phyloP scores from a whole-genome alignment of 805 yeast species.

The Candida parachauliodes region DNA sequence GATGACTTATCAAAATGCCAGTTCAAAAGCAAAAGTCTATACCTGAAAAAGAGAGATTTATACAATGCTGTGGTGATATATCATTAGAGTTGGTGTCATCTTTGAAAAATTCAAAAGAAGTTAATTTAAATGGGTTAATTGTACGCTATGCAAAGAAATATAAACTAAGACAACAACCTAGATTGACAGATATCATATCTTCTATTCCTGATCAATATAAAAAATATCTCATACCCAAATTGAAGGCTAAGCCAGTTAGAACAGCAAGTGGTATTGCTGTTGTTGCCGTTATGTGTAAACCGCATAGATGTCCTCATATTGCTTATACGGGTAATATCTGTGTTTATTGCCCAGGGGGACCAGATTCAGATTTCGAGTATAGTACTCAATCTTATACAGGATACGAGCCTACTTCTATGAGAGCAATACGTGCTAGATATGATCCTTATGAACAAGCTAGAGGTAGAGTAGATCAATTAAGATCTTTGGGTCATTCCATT shows the following conservation, averaged over 20 bases:
- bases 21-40: constrained; percentile 34
- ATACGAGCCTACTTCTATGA: constrained; percentile 97
- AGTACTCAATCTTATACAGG: constrained; percentile 98
- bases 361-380: constrained; percentile 96
- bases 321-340: constrained; percentile 98
- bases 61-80: constrained; percentile 90
- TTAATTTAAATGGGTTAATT: constrained; percentile 87
- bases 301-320: constrained; percentile 98
- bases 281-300: constrained; percentile 99
- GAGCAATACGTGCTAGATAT: constrained; percentile 97
- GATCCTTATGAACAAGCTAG: constrained; percentile 99
- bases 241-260: constrained; percentile 97
- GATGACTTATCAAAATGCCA: constrained; percentile 23
- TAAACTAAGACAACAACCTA: constrained; percentile 86
- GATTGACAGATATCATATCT: constrained; percentile 89
- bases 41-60: constrained; percentile 89
- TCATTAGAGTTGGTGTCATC: constrained; percentile 81
- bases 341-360: constrained; percentile 99
- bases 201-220: constrained; percentile 96
- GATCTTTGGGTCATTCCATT: constrained; percentile 92
- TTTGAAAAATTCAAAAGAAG: constrained; percentile 66
- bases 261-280: constrained; percentile 99
- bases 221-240: constrained; percentile 83
- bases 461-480: constrained; percentile 92
- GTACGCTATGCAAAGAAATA: constrained; percentile 84